These are phyloP conservation scores for Ustilago nuda DNA, from an alignment of 1,284 basidiomycete genomes.

Conservation along the genomic window DNA sequence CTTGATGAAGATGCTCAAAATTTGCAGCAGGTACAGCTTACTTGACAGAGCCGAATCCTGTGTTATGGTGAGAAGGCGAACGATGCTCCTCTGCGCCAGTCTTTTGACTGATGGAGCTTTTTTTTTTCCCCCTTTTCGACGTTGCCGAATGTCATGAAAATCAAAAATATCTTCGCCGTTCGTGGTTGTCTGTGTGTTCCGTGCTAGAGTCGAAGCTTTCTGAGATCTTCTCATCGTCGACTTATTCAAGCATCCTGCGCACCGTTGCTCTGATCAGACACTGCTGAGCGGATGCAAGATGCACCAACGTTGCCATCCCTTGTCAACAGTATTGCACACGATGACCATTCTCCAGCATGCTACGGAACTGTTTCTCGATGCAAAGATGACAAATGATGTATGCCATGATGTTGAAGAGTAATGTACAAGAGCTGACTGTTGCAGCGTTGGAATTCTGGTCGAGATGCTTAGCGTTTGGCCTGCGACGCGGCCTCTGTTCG, in stretches of 20 bases:
- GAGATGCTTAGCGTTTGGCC: slow-evolving; percentile 34
- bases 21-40: slow-evolving; percentile 43
- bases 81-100: slow-evolving; percentile 29
- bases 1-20: slow-evolving; percentile 25
- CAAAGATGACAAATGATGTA: neutral
- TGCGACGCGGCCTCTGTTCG: slow-evolving; percentile 49
- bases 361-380: neutral
- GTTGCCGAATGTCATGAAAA: slow-evolving; percentile 52
- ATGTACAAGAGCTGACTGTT: slow-evolving; percentile 23
- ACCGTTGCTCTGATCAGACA: neutral
- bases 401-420: slow-evolving; percentile 1
- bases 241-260: neutral
- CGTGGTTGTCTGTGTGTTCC: neutral
- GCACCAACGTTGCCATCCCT: neutral
- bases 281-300: neutral
- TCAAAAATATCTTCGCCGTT: slow-evolving; percentile 20
- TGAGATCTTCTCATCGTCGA: neutral
- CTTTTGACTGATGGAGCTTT: neutral
- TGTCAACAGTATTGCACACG: neutral
- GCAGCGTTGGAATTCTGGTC: neutral
- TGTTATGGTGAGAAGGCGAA: slow-evolving; percentile 20
- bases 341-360: neutral
- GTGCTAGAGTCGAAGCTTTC: neutral
- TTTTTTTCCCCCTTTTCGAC: slow-evolving; percentile 20
- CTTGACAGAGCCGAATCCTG: slow-evolving; percentile 51